A percentile compares a stretch with the other conserved stretches of the same genome.
Evolutionary conservation across 108 stramenopile genomes (phyloP).

Genomic region (Cyclotella cryptica): DNA sequence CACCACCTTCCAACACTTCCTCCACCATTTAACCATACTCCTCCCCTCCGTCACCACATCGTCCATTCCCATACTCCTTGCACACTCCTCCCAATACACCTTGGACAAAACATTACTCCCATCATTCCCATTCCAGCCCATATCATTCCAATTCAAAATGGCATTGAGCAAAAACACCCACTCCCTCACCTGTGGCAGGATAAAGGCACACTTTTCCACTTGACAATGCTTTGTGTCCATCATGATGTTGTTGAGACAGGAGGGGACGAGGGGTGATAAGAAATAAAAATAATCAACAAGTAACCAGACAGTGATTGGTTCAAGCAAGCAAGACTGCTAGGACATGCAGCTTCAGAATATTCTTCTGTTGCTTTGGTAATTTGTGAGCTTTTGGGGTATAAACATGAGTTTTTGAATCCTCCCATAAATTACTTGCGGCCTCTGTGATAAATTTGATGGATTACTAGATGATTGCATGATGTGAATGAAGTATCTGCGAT

Average conservation of each 20-base stretch:
- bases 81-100: background rate
- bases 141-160: background rate
- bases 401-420: too few species aligned
- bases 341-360: too few species aligned
- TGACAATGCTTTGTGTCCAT: constrained; percentile 2
- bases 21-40: background rate
- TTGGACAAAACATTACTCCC: background rate
- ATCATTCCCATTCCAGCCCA: too few species aligned
- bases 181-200: background rate
- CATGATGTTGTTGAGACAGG: background rate
- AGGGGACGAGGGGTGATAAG: background rate
- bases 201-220: background rate
- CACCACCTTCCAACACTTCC: background rate
- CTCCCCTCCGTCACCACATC: constrained; percentile 2
- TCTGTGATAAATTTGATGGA: too few species aligned
- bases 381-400: too few species aligned
- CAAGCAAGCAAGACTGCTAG: too few species aligned
- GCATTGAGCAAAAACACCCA: background rate
- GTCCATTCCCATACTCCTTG: background rate
- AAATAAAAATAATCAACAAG: too few species aligned
- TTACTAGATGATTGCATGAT: too few species aligned
- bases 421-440: too few species aligned
- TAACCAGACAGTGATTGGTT: too few species aligned
- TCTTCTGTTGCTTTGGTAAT: too few species aligned
- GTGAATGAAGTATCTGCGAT: too few species aligned